These are phyloP conservation scores for Arthroderma sp. DNA, from an alignment of 2,329 filamentous ascomycete species.

Conservation along the genomic window DNA sequence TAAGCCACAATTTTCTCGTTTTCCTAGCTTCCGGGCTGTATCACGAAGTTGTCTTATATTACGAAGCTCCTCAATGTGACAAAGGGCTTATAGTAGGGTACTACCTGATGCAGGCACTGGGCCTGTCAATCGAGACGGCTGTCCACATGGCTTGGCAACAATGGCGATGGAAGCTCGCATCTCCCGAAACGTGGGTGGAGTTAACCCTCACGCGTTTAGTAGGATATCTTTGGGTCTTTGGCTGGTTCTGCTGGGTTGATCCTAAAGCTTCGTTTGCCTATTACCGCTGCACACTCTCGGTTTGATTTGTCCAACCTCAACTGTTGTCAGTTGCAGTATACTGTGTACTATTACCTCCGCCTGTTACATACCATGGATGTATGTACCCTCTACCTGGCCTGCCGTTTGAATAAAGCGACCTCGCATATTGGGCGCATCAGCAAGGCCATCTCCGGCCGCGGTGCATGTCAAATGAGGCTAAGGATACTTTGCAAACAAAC, in stretches of 20 bases:
- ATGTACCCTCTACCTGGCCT: no score
- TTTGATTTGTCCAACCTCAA: no score
- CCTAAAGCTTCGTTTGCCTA: background rate
- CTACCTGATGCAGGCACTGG: conserved; percentile 4
- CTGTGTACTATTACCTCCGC: no score
- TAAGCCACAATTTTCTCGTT: background rate
- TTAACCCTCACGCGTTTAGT: background rate
- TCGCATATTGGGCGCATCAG: no score
- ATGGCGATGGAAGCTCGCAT: background rate
- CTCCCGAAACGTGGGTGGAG: background rate
- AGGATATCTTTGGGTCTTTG: conserved; percentile 3
- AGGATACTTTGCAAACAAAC: no score
- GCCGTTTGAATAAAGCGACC: no score
- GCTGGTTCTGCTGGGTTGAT: conserved; percentile 5
- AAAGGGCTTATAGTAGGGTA: conserved; percentile 1
- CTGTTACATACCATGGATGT: no score
- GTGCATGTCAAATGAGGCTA: no score
- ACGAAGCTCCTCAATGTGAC: background rate
- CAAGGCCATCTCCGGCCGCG: no score
- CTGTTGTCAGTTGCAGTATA: no score
- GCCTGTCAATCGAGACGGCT: background rate
- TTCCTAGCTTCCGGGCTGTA: conserved; percentile 2
- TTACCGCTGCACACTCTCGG: no score
- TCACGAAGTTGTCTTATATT: conserved; percentile 1
- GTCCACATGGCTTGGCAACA: background rate